Evolutionary conservation across 495 filamentous ascomycete species (phyloP).

Genomic region (Talaromyces wortmannii): DNA sequence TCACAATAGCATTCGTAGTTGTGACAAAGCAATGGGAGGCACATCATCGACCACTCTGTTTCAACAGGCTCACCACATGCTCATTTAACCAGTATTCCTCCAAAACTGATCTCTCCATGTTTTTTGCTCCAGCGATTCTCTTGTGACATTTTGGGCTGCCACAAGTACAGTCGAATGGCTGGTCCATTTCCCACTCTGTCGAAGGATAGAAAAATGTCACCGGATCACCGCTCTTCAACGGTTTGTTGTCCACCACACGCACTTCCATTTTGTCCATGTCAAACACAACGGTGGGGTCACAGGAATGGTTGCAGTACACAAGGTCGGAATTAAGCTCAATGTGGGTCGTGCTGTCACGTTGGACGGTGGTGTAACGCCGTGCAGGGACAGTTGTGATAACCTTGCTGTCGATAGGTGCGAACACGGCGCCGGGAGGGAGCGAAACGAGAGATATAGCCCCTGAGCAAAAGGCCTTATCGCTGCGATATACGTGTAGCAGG

Average conservation of each 20-base stretch:
- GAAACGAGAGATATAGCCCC: conserved; percentile 54
- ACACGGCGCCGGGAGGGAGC: conserved; percentile 56
- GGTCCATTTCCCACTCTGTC: conserved; percentile 70
- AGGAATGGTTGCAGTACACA: conserved; percentile 71
- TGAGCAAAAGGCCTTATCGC: conserved; percentile 45
- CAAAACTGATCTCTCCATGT: conserved; percentile 18
- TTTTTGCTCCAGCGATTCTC: conserved; percentile 27
- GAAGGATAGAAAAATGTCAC: conserved; percentile 77
- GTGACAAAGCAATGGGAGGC: background rate
- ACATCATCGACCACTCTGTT: conserved; percentile 9
- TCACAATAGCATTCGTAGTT: too few relatives aligned
- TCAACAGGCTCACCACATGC: conserved; percentile 24
- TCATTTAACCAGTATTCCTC: conserved; percentile 31
- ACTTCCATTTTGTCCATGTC: conserved; percentile 60
- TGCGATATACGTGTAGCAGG: conserved; percentile 26
- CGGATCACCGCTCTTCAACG: conserved; percentile 51
- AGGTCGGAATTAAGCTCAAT: conserved; percentile 70
- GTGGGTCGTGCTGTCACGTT: conserved; percentile 53
- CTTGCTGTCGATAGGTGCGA: conserved; percentile 25
- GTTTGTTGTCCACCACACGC: conserved; percentile 47
- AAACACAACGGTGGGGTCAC: conserved; percentile 61
- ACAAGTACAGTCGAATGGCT: conserved; percentile 64
- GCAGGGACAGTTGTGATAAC: conserved; percentile 45
- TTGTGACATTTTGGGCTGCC: conserved; percentile 29
- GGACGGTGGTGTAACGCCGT: conserved; percentile 62